phyloP scores from a whole-genome alignment of 768 basidiomycete genomes.

The Exsudoporus frostii region DNA sequence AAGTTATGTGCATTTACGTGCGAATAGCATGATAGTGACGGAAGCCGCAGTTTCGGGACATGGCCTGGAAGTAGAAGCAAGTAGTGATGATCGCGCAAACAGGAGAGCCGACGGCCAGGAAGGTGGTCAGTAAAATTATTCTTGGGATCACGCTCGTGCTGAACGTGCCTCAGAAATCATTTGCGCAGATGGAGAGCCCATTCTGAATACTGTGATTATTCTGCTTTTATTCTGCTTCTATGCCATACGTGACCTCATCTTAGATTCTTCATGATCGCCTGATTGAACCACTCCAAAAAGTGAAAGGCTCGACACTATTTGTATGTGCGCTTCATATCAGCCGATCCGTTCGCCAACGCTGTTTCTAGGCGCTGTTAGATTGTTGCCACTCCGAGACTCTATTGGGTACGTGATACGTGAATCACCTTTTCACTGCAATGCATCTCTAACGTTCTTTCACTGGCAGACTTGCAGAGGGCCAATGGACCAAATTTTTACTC shows the following conservation, averaged over 20 bases:
- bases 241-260: background rate
- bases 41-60: conserved; percentile 20
- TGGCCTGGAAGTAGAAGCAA: conserved; percentile 18
- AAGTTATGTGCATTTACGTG: conserved; percentile 3
- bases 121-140: conserved; percentile 36
- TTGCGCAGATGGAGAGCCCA: conserved; percentile 15
- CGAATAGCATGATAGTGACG: background rate
- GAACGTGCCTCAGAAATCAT: conserved; percentile 17
- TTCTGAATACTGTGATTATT: conserved; percentile 21
- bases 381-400: conserved; percentile 30
- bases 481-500: conserved; percentile 13
- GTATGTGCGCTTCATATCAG: conserved; percentile 2
- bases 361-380: conserved; percentile 26
- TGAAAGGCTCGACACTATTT: conserved; percentile 20
- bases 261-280: conserved; percentile 22
- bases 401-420: conserved; percentile 14
- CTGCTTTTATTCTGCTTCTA: too few species aligned
- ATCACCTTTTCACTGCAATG: background rate
- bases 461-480: conserved; percentile 19
- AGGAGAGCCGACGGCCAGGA: conserved; percentile 47
- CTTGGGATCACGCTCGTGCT: background rate
- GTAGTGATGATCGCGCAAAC: conserved; percentile 23
- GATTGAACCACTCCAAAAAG: conserved; percentile 16
- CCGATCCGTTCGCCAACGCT: background rate
- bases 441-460: background rate